Evolutionary conservation across 2,329 filamentous ascomycete genomes (phyloP).

Genomic region (Penicillium thymicola): DNA sequence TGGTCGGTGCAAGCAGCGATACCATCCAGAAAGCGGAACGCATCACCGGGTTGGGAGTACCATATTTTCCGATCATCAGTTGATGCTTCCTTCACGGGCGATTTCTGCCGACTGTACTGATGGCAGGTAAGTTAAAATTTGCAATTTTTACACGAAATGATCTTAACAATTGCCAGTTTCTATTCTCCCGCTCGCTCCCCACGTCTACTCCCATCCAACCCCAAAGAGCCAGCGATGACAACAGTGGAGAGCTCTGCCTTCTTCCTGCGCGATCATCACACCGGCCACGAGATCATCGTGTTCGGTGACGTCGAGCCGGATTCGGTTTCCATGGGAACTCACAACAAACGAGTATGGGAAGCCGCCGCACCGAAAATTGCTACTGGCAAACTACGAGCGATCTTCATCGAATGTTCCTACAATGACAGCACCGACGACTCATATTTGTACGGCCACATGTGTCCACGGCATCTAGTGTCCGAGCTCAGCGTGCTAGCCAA

Average conservation of each 20-base stretch:
- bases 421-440: slow-evolving; percentile 74
- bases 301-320: slow-evolving; percentile 97
- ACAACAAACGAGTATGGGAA: slow-evolving; percentile 79
- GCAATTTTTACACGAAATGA: neutral
- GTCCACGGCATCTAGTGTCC: slow-evolving; percentile 74
- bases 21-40: slow-evolving; percentile 44
- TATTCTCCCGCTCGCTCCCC: slow-evolving; percentile 33
- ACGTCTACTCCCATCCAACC: slow-evolving; percentile 12
- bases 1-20: slow-evolving; percentile 77
- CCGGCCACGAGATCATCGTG: slow-evolving; percentile 76
- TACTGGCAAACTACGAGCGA: slow-evolving; percentile 66
- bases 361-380: slow-evolving; percentile 84
- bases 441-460: slow-evolving; percentile 82
- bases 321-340: slow-evolving; percentile 72
- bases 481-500: slow-evolving; percentile 71
- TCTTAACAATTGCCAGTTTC: slow-evolving; percentile 19
- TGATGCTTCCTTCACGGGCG: slow-evolving; percentile 44
- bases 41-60: slow-evolving; percentile 58
- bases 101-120: slow-evolving; percentile 34
- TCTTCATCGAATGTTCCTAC: slow-evolving; percentile 96
- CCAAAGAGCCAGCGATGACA: slow-evolving; percentile 23
- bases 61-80: slow-evolving; percentile 45
- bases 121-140: slow-evolving; percentile 26
- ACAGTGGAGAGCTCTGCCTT: slow-evolving; percentile 78
- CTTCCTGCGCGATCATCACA: slow-evolving; percentile 76